Base-by-base conservation (phyloP, 2,329 filamentous ascomycete species). In the Curvularia sp. region DNA sequence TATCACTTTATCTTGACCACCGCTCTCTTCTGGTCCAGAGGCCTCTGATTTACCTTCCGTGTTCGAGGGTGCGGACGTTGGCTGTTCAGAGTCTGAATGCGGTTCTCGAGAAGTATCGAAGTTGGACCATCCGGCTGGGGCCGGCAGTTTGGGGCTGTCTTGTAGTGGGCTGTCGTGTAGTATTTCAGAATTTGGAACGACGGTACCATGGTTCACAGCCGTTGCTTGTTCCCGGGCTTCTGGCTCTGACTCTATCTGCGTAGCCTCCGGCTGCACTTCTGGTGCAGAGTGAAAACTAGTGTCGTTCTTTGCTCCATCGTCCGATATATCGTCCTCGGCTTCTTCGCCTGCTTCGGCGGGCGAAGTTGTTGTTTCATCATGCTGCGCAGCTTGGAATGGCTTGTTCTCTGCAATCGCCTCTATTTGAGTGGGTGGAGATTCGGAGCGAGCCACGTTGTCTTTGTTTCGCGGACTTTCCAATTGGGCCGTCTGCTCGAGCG, bases 221-320 rank as follows among this genome's bases (percentile, higher is more conserved):
- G 33, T 47, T 18, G 18, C 26, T 43, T 62, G 28, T 20, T 50
- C 24, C 15, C 12, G 10, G 9, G 35, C 8, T 20, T 44, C 38
- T 22, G 30, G 5, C 22, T 60, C 53, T 20, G 39, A 30, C 12
- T 63, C 59, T 9, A 53, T 43, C 20, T 53, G 49, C 12, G 24
- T 26, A 50, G 46, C 8, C 4, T 70, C 61, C 15, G 61, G 60
- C 31, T 64, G 67, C 9, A 60, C 60, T 51, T 72, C 62, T 54
- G 61, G 60, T 9, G 67, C 67, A 3, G 67, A 68, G 24, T 69
- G 60, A 30, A 67, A 71, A 50, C 66, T 73, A 13, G 50, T 49
- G 20, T 73, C 66, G 8, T 69, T 62, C 51, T 67, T 68, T 15
- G 61, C 57, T n/a, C 71, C 66, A 24, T 71, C 66, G 18, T 73